A percentile compares a stretch with the other conserved stretches of the same genome.
phyloP scores from a whole-genome alignment of 2,329 filamentous ascomycete genomes.

The Onygenales sp. region DNA sequence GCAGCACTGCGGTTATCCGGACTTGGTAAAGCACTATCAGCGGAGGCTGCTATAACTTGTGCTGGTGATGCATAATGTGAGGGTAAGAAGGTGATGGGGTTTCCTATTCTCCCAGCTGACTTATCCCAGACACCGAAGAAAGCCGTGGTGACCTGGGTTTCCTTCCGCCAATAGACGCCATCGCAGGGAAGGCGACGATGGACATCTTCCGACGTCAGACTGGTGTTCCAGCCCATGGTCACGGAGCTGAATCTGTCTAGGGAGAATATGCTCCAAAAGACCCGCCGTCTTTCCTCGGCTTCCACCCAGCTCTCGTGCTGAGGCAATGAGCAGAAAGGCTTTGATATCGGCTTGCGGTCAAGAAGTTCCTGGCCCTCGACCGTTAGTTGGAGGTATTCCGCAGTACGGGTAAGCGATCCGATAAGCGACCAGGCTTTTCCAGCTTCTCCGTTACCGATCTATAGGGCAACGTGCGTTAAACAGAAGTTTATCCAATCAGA shows the following conservation, averaged over 20 bases:
- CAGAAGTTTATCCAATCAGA: neutral
- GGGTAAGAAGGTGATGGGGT: constrained; percentile 5
- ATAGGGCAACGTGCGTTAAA: neutral
- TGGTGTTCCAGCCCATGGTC: constrained; percentile 27
- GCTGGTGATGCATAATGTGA: neutral
- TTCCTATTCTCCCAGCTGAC: constrained; percentile 12
- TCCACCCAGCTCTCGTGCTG: constrained; percentile 21
- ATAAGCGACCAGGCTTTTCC: constrained; percentile 27
- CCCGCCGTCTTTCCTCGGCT: constrained; percentile 25
- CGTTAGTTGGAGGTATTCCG: constrained; percentile 24
- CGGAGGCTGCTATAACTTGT: neutral
- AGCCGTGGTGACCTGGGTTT: constrained; percentile 20
- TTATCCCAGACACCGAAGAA: constrained; percentile 34
- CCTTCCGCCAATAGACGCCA: constrained; percentile 23
- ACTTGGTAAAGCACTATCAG: no score
- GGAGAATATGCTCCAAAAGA: constrained; percentile 30
- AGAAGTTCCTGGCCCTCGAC: constrained; percentile 21
- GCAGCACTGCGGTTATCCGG: no score
- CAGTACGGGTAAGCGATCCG: constrained; percentile 25
- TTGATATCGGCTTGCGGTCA: constrained; percentile 22
- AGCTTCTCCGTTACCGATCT: constrained; percentile 25
- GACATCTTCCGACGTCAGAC: constrained; percentile 24
- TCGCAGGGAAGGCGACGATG: constrained; percentile 27
- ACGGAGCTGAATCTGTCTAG: constrained; percentile 30
- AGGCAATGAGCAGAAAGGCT: constrained; percentile 27